A percentile compares a stretch with the other conserved stretches of the same genome.
phyloP scores from a whole-genome alignment of 2,329 filamentous ascomycete species.

The Zasmidium cellare region DNA sequence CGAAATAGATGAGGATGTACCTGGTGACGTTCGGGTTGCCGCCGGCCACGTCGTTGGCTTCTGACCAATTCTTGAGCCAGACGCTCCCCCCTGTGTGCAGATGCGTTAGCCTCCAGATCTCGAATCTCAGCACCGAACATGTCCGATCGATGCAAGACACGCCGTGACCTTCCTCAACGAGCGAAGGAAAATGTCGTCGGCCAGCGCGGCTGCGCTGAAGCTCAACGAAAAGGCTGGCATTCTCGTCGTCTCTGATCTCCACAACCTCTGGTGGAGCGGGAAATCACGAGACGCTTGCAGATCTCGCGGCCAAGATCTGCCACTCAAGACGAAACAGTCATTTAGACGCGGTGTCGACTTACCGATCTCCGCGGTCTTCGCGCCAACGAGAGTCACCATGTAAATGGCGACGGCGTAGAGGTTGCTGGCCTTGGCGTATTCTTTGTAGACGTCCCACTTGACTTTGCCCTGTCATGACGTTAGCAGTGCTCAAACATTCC shows the following conservation, averaged over 20 bases:
- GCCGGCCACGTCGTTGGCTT: conserved; percentile 68
- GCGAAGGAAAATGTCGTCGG: background rate
- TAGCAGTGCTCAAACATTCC: background rate
- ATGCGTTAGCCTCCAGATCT: conserved; percentile 24
- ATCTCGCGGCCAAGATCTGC: background rate
- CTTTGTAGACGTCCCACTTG: conserved; percentile 91
- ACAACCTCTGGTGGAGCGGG: background rate
- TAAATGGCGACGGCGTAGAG: conserved; percentile 81
- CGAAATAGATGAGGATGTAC: conserved; percentile 94
- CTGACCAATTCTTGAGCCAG: conserved; percentile 94
- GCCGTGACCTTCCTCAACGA: background rate
- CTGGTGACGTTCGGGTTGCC: conserved; percentile 77
- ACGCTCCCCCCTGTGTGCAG: conserved; percentile 66
- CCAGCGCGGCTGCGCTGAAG: background rate
- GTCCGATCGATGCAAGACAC: conserved; percentile 12
- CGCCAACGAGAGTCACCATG: conserved; percentile 70
- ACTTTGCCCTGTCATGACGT: conserved; percentile 69
- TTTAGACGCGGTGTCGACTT: conserved; percentile 35
- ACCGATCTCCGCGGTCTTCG: conserved; percentile 81
- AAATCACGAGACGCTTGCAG: background rate
- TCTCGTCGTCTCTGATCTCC: background rate
- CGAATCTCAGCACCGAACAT: conserved; percentile 22
- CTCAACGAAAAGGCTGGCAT: background rate
- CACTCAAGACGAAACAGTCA: background rate
- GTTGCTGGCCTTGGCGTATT: conserved; percentile 96